Percentiles rank a stretch among this genome's conserved stretches.
These are phyloP conservation scores for Sphagnum magellanicum DNA, from an alignment of 228 moss, liverwort and hornwort species.

Conservation along the genomic window DNA sequence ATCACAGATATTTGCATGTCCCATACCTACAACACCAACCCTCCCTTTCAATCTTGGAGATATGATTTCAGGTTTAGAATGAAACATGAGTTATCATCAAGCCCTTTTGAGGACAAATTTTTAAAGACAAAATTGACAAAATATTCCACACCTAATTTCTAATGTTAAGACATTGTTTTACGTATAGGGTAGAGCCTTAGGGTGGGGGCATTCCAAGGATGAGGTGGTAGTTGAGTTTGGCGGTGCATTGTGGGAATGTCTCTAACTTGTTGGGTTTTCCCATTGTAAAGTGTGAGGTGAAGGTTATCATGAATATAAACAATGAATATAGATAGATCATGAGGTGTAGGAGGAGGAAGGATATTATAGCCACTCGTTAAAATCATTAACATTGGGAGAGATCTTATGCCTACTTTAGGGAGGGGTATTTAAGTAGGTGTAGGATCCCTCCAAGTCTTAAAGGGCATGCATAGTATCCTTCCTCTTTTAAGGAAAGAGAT, in stretches of 20 bases:
- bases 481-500: neutral
- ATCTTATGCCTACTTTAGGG: too few relatives aligned
- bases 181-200: neutral
- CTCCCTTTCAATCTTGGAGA: neutral
- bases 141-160: neutral
- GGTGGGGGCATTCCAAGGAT: neutral
- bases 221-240: too few relatives aligned
- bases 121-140: neutral
- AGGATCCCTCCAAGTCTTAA: neutral
- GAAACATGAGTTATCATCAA: too few relatives aligned
- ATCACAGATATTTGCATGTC: conserved; percentile 85
- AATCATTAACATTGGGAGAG: neutral
- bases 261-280: too few relatives aligned
- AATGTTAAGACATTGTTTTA: neutral
- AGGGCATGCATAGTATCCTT: neutral
- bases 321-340: too few relatives aligned
- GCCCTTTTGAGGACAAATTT: too few relatives aligned
- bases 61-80: too few relatives aligned
- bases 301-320: too few relatives aligned
- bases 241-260: too few relatives aligned
- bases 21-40: conserved; percentile 65
- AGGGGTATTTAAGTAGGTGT: too few relatives aligned
- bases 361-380: neutral
- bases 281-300: too few relatives aligned
- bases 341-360: too few relatives aligned